These are phyloP conservation scores for Monosporascus sp. DNA, from an alignment of 2,329 filamentous ascomycete genomes.

Conservation along the genomic window DNA sequence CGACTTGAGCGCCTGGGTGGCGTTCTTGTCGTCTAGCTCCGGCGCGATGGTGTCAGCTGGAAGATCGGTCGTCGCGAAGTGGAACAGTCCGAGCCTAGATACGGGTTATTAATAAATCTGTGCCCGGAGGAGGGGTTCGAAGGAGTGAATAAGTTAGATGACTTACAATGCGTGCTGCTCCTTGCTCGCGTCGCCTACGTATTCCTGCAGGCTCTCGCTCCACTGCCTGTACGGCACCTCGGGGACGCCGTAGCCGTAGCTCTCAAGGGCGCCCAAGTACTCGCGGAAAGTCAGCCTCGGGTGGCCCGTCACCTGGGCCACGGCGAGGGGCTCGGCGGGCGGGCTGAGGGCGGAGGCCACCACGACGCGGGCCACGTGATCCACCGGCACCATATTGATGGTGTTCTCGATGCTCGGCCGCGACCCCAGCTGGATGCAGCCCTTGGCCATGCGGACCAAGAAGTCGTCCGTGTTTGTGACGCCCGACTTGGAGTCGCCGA, in stretches of 20 bases:
- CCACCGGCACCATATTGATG: slow-evolving; percentile 84
- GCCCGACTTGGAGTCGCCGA: slow-evolving; percentile 66
- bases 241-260: too few species aligned
- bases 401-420: slow-evolving; percentile 79
- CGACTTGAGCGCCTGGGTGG: neutral
- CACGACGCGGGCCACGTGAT: slow-evolving; percentile 76
- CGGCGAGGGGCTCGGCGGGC: slow-evolving; percentile 42
- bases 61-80: neutral
- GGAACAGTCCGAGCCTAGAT: neutral
- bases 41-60: neutral
- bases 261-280: too few species aligned
- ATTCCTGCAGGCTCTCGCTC: too few species aligned
- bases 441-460: slow-evolving; percentile 79
- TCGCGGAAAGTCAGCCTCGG: too few species aligned
- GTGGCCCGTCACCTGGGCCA: slow-evolving; percentile 36
- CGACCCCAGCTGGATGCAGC: slow-evolving; percentile 71
- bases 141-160: too few species aligned
- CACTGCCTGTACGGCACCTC: too few species aligned
- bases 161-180: too few species aligned
- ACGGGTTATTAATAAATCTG: too few species aligned
- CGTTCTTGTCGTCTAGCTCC: neutral
- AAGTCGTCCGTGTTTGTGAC: slow-evolving; percentile 84
- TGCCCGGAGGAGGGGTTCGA: too few species aligned
- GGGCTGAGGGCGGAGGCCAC: slow-evolving; percentile 68
- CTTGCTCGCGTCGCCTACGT: too few species aligned